phyloP scores from a whole-genome alignment of 2,329 filamentous ascomycete species.

The Arthrobotrys sphaeroides region DNA sequence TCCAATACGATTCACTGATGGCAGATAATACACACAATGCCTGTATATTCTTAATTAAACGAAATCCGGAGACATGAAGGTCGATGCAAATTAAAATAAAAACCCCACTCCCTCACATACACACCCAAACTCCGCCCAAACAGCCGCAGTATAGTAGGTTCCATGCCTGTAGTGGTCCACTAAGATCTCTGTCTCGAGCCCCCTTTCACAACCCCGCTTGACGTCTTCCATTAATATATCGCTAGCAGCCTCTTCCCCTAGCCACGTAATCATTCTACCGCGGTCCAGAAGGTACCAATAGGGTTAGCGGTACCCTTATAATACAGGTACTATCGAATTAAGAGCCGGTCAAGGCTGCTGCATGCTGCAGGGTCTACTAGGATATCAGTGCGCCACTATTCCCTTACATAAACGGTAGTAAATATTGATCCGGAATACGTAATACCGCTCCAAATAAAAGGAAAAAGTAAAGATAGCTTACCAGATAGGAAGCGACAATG shows the following conservation, averaged over 20 bases:
- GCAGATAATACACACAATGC: too few species aligned
- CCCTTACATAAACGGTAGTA: neutral
- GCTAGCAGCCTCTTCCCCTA: slow-evolving; percentile 67
- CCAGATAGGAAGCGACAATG: slow-evolving; percentile 70
- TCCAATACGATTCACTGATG: too few species aligned
- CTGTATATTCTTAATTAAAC: too few species aligned
- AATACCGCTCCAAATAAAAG: too few species aligned
- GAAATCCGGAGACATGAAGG: too few species aligned
- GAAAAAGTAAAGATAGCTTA: neutral
- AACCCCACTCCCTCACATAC: too few species aligned
- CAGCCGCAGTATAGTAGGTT: slow-evolving; percentile 31
- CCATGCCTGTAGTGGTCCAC: slow-evolving; percentile 60
- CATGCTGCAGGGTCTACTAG: slow-evolving; percentile 75
- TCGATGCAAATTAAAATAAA: neutral
- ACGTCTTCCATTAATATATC: slow-evolving; percentile 66
- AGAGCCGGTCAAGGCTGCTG: slow-evolving; percentile 75
- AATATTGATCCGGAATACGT: slow-evolving; percentile 63
- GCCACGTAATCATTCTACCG: slow-evolving; percentile 85
- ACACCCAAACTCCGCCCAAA: slow-evolving; percentile 18
- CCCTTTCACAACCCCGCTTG: slow-evolving; percentile 66
- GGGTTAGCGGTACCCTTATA: slow-evolving; percentile 83
- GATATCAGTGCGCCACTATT: slow-evolving; percentile 68
- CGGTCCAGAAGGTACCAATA: slow-evolving; percentile 87
- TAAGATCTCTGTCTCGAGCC: slow-evolving; percentile 68
- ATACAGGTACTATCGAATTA: slow-evolving; percentile 79